Percentiles rank a stretch among this genome's conserved stretches.
Conservation (phyloP, 352 stramenopile species). For the Phytophthora lateralis region DNA sequence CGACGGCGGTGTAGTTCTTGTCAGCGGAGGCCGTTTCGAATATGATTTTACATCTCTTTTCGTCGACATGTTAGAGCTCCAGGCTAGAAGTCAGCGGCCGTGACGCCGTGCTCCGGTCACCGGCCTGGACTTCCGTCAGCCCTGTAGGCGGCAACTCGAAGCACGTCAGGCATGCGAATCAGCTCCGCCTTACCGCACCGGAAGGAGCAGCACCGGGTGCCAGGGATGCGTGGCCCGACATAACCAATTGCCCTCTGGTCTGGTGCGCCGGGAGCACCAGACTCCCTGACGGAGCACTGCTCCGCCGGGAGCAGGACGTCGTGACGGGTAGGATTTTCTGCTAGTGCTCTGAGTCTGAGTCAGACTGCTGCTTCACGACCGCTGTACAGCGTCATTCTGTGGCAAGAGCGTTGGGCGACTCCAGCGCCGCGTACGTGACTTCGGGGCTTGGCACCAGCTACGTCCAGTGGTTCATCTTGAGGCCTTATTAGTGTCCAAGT, state of each 20-base stretch:
- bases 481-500: background rate
- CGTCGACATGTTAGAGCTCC: constrained; percentile 25
- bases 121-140: background rate
- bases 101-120: constrained; percentile 8
- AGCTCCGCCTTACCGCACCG: constrained; percentile 18
- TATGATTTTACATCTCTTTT: constrained; percentile 25
- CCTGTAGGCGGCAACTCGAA: background rate
- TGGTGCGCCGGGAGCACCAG: background rate
- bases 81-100: constrained; percentile 18
- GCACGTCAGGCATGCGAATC: constrained; percentile 20
- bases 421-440: too few species aligned
- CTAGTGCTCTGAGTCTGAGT: too few species aligned
- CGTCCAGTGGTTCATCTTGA: too few species aligned
- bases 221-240: background rate
- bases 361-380: background rate
- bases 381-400: background rate
- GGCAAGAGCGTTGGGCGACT: too few species aligned
- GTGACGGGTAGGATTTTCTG: constrained; percentile 15
- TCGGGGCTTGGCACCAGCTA: too few species aligned
- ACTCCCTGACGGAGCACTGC: too few species aligned
- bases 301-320: background rate
- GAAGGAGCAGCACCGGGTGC: constrained; percentile 8
- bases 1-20: constrained; percentile 1
- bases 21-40: constrained; percentile 25
- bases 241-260: constrained; percentile 13